phyloP scores from a whole-genome alignment of 345 rosid species.

The Kandelia obovata region DNA sequence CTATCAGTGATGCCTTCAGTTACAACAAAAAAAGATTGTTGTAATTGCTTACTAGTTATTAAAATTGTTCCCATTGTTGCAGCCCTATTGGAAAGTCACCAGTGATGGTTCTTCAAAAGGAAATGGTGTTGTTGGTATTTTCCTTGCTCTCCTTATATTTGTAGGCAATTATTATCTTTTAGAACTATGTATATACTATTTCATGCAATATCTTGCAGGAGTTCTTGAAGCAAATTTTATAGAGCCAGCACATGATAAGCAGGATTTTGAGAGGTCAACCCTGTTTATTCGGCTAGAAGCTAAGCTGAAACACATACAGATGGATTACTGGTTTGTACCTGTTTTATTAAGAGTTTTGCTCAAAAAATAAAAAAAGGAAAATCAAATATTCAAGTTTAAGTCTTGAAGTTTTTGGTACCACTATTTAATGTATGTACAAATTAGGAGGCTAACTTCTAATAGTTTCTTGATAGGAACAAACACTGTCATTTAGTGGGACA shows the following conservation, averaged over 20 bases:
- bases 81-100: conserved; percentile 96
- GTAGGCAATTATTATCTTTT: conserved; percentile 11
- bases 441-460: conserved; percentile 1
- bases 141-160: conserved; percentile 16
- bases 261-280: conserved; percentile 91
- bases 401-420: no score
- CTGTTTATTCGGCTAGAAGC: conserved; percentile 65
- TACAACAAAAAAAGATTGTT: neutral
- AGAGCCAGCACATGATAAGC: conserved; percentile 98
- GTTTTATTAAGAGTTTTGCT: neutral
- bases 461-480: conserved; percentile 44
- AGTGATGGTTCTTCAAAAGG: conserved; percentile 49
- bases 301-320: conserved; percentile 59
- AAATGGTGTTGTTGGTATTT: conserved; percentile 73
- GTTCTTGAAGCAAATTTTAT: conserved; percentile 94
- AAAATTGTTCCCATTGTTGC: conserved; percentile 26
- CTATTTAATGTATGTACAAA: neutral
- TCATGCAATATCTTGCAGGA: conserved; percentile 45
- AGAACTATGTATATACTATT: conserved; percentile 17
- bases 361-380: no score
- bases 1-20: neutral
- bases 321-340: conserved; percentile 70
- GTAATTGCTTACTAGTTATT: conserved; percentile 20
- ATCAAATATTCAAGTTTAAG: no score
- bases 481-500: conserved; percentile 53